A percentile compares a stretch with the other conserved stretches of the same genome.
Conservation (phyloP, 2,329 filamentous ascomycete species). For the Rutstroemia sp. region DNA sequence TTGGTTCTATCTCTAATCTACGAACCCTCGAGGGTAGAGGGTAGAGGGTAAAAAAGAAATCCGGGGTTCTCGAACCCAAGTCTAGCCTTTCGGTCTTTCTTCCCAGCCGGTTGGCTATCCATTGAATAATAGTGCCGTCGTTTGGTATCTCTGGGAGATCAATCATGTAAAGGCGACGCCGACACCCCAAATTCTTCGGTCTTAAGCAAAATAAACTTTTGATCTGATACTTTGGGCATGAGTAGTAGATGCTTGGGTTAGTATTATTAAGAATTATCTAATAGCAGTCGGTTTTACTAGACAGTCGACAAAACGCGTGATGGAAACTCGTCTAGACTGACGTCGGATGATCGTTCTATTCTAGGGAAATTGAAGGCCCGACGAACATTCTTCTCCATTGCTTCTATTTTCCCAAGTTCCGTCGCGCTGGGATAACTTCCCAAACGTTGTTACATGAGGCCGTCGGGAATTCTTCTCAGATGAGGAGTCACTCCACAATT, state of each 20-base stretch:
- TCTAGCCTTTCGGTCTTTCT: not conserved
- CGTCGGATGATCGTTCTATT: too few species aligned
- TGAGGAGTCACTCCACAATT: conserved; percentile 3
- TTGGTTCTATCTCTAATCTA: too few species aligned
- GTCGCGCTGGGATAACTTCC: conserved; percentile 1
- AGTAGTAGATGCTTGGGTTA: too few species aligned
- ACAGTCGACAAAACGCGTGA: too few species aligned
- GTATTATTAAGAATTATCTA: not conserved
- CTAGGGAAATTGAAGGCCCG: too few species aligned
- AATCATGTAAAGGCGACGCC: too few species aligned
- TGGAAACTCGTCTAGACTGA: too few species aligned
- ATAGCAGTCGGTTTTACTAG: not conserved
- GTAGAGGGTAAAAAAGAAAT: not conserved
- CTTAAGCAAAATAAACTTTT: not conserved
- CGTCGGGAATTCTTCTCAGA: not conserved
- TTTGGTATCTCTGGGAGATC: too few species aligned
- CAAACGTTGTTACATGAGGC: not conserved
- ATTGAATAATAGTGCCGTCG: conserved; percentile 3
- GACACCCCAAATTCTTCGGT: too few species aligned
- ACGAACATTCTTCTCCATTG: not conserved
- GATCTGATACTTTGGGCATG: not conserved
- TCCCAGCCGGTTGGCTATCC: not conserved
- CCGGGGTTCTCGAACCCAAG: conserved; percentile 4
- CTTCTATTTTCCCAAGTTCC: not conserved
- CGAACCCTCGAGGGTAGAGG: conserved; percentile 2